A percentile compares a stretch with the other conserved stretches of the same genome.
phyloP scores from a whole-genome alignment of 306 rosid genomes.

The Luffa acutangula region DNA sequence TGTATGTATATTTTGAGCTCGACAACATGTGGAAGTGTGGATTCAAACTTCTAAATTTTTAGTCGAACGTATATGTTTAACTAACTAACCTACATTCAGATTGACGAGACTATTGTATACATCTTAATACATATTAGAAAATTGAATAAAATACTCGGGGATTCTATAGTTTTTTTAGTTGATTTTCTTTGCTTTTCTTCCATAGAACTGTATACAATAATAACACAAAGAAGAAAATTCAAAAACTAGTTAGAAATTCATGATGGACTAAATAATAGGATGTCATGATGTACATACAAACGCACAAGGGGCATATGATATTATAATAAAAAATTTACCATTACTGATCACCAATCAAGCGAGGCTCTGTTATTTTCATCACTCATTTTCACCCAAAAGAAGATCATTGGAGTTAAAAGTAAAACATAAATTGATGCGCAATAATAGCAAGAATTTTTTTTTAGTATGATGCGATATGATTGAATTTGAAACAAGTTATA shows the following conservation, averaged over 20 bases:
- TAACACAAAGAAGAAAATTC: neutral
- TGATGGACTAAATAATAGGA: neutral
- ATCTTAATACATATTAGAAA: too few relatives aligned
- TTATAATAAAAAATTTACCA: neutral
- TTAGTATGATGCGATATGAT: constrained; percentile 7
- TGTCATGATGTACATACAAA: neutral
- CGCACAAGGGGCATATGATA: neutral
- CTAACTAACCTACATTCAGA: too few relatives aligned
- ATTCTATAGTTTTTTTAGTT: neutral
- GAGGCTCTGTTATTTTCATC: neutral
- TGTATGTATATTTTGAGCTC: too few relatives aligned
- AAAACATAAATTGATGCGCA: neutral
- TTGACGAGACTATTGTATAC: neutral
- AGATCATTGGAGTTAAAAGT: neutral
- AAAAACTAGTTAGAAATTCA: neutral
- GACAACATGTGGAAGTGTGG: too few relatives aligned
- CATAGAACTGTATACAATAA: neutral
- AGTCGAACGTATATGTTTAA: too few relatives aligned
- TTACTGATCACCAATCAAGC: neutral
- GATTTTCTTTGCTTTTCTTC: neutral
- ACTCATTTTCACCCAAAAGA: neutral
- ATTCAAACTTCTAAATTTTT: too few relatives aligned
- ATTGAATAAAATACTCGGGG: too few relatives aligned
- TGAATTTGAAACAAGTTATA: neutral
- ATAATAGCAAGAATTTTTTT: neutral